Base-by-base conservation (phyloP, 2,329 filamentous ascomycete species). In the Ilyonectria destructans region DNA sequence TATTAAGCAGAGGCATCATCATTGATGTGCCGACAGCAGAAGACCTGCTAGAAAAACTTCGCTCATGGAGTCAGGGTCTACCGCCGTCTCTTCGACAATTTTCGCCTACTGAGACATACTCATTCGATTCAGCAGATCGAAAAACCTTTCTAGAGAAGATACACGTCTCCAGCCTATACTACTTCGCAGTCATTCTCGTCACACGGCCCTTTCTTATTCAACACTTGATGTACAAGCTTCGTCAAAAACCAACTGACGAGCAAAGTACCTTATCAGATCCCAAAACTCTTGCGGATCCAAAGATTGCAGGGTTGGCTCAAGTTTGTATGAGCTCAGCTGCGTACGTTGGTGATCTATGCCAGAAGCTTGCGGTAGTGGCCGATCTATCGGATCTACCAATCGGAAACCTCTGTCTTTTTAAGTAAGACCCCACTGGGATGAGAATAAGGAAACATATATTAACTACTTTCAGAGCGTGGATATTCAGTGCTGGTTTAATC, bases 401-500 rank as follows among this genome's bases (percentile, higher is more conserved):
- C 10, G 80, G 79, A 31, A 87, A 87, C 62, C 87, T 87, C 85
- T 85, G 84, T 60, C 81, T 87, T 8, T 73, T 88, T 9, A 88
- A 87, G 85, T 86, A 73, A 75, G 82, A 33, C 31, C 10, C 2
- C 21, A 57, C 21, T 3, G 17, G n/a, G 37, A 6, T 13, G 45
- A 62, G 19, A 15, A 26, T 23, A 29, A 43, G 13, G 43, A 40
- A 10, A 17, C 23, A 23, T 8, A 31, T 9, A 3, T 10, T 48
- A 31, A 21, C 21, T 31, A 33, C 12, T 21, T 26, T 21, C 13
- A 55, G 67, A 56, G 68, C 69, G 3, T 71, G 69, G 69, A 57
- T 68, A 9, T 71, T 71, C 33, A 64, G 65, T 2, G 63, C 69
- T n/a, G 65, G 69, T 26, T 62, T 70, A 12, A 65, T 71, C 8